phyloP scores from a whole-genome alignment of 768 basidiomycete genomes.

The Russula abietina region DNA sequence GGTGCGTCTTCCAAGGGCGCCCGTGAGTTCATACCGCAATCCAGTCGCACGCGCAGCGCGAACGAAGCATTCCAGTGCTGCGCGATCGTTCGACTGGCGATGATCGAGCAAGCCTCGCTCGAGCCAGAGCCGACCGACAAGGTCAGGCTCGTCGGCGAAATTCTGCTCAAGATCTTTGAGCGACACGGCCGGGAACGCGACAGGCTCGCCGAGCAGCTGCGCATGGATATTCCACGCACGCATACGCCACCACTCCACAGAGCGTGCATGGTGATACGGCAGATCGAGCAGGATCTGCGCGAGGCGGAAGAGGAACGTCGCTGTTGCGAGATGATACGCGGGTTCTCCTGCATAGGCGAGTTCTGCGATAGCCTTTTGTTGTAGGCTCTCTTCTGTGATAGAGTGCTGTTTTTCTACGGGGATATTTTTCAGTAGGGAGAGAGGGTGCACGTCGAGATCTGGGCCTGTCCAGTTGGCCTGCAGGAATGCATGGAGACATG shows the following conservation, averaged over 20 bases:
- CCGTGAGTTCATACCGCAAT: conserved; percentile 85
- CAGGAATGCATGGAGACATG: conserved; percentile 83
- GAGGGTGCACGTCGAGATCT: conserved; percentile 53
- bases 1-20: conserved; percentile 88
- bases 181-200: conserved; percentile 45
- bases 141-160: conserved; percentile 50
- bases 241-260: conserved; percentile 76
- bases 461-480: conserved; percentile 98
- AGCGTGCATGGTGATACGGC: conserved; percentile 41
- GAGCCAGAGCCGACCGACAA: conserved; percentile 60
- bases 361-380: conserved; percentile 62
- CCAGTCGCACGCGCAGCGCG: conserved; percentile 70
- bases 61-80: conserved; percentile 72
- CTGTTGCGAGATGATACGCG: conserved; percentile 81
- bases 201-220: conserved; percentile 79
- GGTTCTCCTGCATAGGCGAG: conserved; percentile 88
- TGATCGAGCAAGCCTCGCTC: conserved; percentile 81
- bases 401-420: conserved; percentile 25
- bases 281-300: conserved; percentile 62
- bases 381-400: conserved; percentile 44
- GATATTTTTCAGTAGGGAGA: conserved; percentile 35
- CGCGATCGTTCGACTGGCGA: conserved; percentile 64
- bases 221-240: conserved; percentile 67
- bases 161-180: conserved; percentile 39
- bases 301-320: conserved; percentile 65